Evolutionary conservation across 78 protist species (phyloP), one percentile per base, ranked within the genome.

Genomic region (Dictyostelium intermedium): DNA sequence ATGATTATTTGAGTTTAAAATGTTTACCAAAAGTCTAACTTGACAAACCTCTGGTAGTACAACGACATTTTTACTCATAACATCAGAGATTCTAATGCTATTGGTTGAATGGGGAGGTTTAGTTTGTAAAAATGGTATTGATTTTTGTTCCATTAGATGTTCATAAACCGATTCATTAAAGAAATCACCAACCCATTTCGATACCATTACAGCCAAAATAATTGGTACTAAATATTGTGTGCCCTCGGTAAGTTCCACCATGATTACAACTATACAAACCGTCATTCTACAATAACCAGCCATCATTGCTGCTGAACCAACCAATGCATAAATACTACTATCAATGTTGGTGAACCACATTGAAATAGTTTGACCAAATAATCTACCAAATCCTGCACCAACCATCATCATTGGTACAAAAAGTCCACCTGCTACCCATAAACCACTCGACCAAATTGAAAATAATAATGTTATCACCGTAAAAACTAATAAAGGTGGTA

Each of bases 221-320:
- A 98, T 78, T 6, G 98, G 98, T 16, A 97, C 80, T 18, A 95
- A 45, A 85, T 91, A 97, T 53, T 93, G 91, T 0, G 87, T 81
- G 13, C 92, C 96, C 25, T 85, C 84, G 3, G 98, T 92, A 34
- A 92, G 76, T 85, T 98, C 99, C 7, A 97, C 91, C 72, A 98
- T 16, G 39, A 98, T 98, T 25, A 96, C 98, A 0, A 96, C 93
- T 10, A 97, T 84, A 20, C 95, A 85, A 32, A 98, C 85, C 5
- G 98, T 97, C 98, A 97, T 96, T 27, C 99, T 82, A 16, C 95
- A 91, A 35, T 97, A 97, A 25, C 99, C 99, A 63, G 95, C 97
- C 86, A 98, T 96, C 80, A 97, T 66, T 4, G 98, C 93, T 3
- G 98, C 98, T 0, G 98, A 91, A 2, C 99, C 99, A 39, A 98